Evolutionary conservation across 2,329 filamentous ascomycete species (phyloP).

Genomic region (Aspergillus hiratsukae): DNA sequence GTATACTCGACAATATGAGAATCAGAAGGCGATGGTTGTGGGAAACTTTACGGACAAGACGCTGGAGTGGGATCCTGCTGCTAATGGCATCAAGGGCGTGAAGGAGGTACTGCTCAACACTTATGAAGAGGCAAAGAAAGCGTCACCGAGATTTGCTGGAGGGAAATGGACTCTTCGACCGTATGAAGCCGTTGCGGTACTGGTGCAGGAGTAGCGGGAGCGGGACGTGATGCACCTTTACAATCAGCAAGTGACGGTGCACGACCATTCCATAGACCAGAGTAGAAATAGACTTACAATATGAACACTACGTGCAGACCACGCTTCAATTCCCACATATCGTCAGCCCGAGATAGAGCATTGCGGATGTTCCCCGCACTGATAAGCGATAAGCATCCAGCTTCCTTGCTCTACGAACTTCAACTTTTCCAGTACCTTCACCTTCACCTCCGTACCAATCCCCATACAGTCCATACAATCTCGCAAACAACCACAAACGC

Average conservation of each 20-base stretch:
- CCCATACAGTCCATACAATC: background rate
- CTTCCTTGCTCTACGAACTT: background rate
- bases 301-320: background rate
- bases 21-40: constrained; percentile 31
- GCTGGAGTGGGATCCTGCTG: constrained; percentile 28
- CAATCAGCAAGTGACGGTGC: background rate
- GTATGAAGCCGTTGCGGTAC: constrained; percentile 30
- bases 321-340: background rate
- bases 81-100: constrained; percentile 22
- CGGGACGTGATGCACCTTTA: background rate
- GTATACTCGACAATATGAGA: constrained; percentile 45
- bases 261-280: background rate
- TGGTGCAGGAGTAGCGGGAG: constrained; percentile 13
- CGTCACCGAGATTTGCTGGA: constrained; percentile 18
- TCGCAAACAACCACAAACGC: background rate
- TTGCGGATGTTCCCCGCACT: background rate
- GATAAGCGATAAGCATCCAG: background rate
- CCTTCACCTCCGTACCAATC: background rate
- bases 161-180: constrained; percentile 29
- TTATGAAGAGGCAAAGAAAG: constrained; percentile 21
- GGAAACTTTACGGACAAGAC: constrained; percentile 33
- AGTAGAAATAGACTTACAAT: background rate
- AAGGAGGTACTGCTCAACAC: constrained; percentile 30
- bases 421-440: background rate
- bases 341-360: background rate